Evolutionary conservation across 1,284 basidiomycete genomes (phyloP), one percentile per base, ranked within the genome.

Genomic region (Boletus sp.): DNA sequence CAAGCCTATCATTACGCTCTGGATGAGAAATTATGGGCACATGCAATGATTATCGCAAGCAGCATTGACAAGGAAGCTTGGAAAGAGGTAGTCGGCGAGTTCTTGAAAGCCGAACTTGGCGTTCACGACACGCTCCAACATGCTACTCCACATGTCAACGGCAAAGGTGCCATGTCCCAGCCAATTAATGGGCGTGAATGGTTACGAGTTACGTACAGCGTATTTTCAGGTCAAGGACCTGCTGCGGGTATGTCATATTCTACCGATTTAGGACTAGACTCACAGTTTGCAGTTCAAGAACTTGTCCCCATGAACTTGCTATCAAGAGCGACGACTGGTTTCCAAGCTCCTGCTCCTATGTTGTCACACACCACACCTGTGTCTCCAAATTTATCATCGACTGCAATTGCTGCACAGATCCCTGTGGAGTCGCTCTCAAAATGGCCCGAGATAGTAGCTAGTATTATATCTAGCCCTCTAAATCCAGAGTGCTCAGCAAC

Each of bases 1-100:
- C 82, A 88, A 54, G 96, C 96, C 1, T 93, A 92, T 59, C 83
- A 86, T 49, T 93, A 85, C 62, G 95, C 96, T 4, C 75, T 93
- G 23, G 84, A 93, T 51, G 81, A 94, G 64, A 86, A 81, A 57
- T 71, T 99, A 25, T 99, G 94, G 94, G 84, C 92, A 1, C 96
- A 99, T 67, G 96, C 96, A 1, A 83, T 99, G 78, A 73, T 98
- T 40, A 94, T 99, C 52, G 85, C 96, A 8, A 94, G 91, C 61
- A 88, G 90, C 47, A 80, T 98, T 43, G 95, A 95, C 65, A 91
- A 90, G 58, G 92, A 95, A 27, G 79, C 91, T 5, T 98, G 94
- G 92, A 89, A 88, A 62, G 90, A 94, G 52, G 88, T 87, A 5
- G 91, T 95, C 0, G 80, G 77, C 32, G 88, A 94, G 52, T 99